Base-by-base conservation (phyloP, 148 eudicot species). In the Heliosperma pusillum region DNA sequence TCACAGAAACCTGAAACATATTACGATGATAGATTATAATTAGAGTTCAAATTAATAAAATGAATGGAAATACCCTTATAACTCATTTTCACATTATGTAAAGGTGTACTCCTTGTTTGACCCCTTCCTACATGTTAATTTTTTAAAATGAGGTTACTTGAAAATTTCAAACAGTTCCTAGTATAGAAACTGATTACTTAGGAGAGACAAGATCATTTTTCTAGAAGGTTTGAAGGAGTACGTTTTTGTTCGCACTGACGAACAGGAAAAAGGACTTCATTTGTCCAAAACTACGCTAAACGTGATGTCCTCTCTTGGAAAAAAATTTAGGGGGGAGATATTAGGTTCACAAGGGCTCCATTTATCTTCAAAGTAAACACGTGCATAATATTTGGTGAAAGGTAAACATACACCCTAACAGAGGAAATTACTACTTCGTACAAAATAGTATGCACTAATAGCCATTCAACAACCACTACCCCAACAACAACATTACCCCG, bases 1-100 rank as follows among this genome's bases (percentile, higher is more conserved):
- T 91, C 95, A 50, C 97, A 96, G 76, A 96, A 92, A 52, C 99
- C 99, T 92, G 89, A 61, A 72, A 59, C 78, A 81, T 12, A 53
- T 26, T 36, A 53, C 10, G 30, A 53, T 50, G 55, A 50, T 50
- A 3, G 10, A 50, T 10, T 50, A 50, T 50, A 50, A 50, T 50
- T 50, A 3, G 19, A 50, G 19, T 16, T 50, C 26, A 62, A 26
- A 26, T 26, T 60, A 64, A 26, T 25, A 36, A 47, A 36, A 65
- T 17, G 22, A 40, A 74, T 66, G 17, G 10, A 50, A 16, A 12
- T 15, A 4, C 4, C 55, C 55, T 15, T 10, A 50, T 50, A 50
- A 50, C 55, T 50, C 15, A 50, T 50, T 17, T 12, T 50, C 55
- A 50, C 55, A 13, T 50, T 12, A 50, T 50, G 55, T 50, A 50